A percentile compares a stretch with the other conserved stretches of the same genome.
These are phyloP conservation scores for Fonsecaea nubica DNA, from an alignment of 2,329 filamentous ascomycete species.

Conservation along the genomic window DNA sequence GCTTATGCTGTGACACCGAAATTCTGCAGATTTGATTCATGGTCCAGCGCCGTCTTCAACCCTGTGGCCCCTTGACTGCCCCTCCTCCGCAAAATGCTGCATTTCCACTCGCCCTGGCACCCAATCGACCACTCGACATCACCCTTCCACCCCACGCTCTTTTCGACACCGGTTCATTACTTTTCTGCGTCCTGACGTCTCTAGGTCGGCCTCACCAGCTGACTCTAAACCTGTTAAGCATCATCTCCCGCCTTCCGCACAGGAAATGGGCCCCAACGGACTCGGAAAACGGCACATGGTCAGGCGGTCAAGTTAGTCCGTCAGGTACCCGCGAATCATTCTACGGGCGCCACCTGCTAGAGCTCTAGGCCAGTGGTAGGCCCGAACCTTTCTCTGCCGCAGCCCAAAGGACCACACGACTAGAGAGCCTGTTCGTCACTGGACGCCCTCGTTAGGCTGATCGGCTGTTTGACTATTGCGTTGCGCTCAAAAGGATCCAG, in stretches of 20 bases:
- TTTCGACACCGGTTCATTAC: neutral
- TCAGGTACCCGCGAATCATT: constrained; percentile 22
- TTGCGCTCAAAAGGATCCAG: constrained; percentile 1
- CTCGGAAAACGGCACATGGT: constrained; percentile 13
- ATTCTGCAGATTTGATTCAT: neutral
- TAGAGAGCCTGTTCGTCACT: neutral
- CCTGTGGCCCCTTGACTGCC: neutral
- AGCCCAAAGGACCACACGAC: neutral
- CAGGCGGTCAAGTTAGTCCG: constrained; percentile 13
- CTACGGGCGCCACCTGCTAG: neutral
- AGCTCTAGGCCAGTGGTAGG: neutral
- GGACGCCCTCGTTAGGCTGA: neutral
- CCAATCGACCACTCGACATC: neutral
- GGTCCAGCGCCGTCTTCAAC: neutral
- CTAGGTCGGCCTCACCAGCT: neutral
- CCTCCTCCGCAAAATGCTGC: constrained; percentile 18
- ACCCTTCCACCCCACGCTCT: neutral
- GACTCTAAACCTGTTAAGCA: constrained; percentile 7
- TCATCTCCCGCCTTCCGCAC: constrained; percentile 2
- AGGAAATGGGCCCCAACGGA: neutral
- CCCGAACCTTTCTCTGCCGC: constrained; percentile 12
- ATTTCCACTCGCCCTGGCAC: neutral
- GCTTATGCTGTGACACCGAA: constrained; percentile 11
- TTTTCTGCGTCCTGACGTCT: neutral
- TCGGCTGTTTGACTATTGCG: neutral